Percentiles rank a stretch among this genome's conserved stretches.
Evolutionary conservation across 2,329 filamentous ascomycete genomes (phyloP).

Genomic region (Elsinoe ampelina): DNA sequence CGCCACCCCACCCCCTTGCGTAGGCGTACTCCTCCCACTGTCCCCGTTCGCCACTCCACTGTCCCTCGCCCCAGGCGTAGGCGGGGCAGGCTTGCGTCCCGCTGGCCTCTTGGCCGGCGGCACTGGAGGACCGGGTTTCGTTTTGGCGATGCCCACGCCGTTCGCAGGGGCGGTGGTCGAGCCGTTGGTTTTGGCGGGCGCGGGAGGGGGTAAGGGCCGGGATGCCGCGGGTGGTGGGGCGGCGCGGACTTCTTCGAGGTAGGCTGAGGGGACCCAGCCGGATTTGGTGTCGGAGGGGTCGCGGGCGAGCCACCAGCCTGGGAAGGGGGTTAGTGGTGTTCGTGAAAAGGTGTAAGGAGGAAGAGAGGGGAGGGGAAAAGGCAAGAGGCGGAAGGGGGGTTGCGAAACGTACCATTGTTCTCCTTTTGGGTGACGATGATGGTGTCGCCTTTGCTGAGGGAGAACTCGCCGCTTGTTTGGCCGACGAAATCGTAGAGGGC

Average conservation of each 20-base stretch:
- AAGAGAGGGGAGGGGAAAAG: not conserved
- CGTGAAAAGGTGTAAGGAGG: not conserved
- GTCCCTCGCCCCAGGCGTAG: slow-evolving; percentile 59
- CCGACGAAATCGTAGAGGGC: slow-evolving; percentile 88
- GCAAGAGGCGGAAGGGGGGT: not conserved
- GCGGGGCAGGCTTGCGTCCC: slow-evolving; percentile 59
- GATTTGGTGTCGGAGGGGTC: slow-evolving; percentile 58
- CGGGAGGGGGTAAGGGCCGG: slow-evolving; percentile 53
- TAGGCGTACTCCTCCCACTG: slow-evolving; percentile 27
- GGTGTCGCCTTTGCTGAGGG: slow-evolving; percentile 68
- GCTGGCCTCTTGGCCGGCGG: slow-evolving; percentile 74
- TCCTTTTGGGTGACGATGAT: slow-evolving; percentile 91
- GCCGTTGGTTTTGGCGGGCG: slow-evolving; percentile 25
- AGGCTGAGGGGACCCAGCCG: slow-evolving; percentile 90
- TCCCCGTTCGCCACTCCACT: slow-evolving; percentile 38
- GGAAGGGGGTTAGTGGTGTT: slow-evolving; percentile 17
- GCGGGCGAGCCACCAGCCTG: slow-evolving; percentile 90
- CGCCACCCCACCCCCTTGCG: slow-evolving; percentile 35
- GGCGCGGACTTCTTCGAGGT: slow-evolving; percentile 70
- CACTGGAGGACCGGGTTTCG: slow-evolving; percentile 63
- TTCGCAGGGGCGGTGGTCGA: slow-evolving; percentile 28
- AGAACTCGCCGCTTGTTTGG: slow-evolving; percentile 75
- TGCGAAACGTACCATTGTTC: slow-evolving; percentile 64
- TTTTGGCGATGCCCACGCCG: slow-evolving; percentile 37
- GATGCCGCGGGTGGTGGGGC: slow-evolving; percentile 38